Percentiles rank a stretch among this genome's conserved stretches.
Evolutionary conservation across 129 eudicot species (phyloP).

Genomic region (Cynara cardunculus): DNA sequence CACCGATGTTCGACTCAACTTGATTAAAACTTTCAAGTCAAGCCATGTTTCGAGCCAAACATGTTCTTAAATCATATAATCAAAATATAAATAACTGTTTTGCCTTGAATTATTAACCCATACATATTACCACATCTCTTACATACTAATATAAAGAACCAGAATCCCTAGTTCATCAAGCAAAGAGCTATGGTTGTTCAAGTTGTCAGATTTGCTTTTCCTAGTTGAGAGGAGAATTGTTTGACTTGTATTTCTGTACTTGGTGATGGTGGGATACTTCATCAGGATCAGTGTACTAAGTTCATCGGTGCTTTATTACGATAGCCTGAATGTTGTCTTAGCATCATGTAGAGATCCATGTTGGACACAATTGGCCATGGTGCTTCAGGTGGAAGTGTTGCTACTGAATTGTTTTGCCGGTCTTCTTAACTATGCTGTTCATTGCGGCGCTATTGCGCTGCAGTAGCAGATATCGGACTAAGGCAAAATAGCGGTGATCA

Average conservation of each 20-base stretch:
- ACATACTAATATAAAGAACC: too few species aligned
- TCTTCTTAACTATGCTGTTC: too few species aligned
- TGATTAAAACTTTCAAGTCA: neutral
- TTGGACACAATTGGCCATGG: too few species aligned
- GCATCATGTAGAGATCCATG: too few species aligned
- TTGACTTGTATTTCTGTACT: neutral
- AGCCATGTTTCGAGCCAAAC: neutral
- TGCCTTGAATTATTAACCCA: neutral
- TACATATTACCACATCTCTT: conserved; percentile 24
- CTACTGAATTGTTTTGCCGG: too few species aligned
- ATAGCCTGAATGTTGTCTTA: neutral
- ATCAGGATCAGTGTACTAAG: neutral
- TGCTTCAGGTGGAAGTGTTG: too few species aligned
- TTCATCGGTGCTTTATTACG: neutral
- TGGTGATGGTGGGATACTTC: neutral
- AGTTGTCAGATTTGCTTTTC: neutral
- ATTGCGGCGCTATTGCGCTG: too few species aligned
- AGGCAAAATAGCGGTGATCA: too few species aligned
- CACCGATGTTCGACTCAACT: neutral
- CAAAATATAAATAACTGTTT: too few species aligned
- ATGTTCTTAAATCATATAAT: neutral
- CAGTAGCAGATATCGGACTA: too few species aligned
- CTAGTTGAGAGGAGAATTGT: neutral
- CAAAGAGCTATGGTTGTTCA: neutral
- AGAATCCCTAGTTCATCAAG: neutral